Base-by-base conservation (phyloP, 768 basidiomycete genomes). In the Tulasnella sp. region DNA sequence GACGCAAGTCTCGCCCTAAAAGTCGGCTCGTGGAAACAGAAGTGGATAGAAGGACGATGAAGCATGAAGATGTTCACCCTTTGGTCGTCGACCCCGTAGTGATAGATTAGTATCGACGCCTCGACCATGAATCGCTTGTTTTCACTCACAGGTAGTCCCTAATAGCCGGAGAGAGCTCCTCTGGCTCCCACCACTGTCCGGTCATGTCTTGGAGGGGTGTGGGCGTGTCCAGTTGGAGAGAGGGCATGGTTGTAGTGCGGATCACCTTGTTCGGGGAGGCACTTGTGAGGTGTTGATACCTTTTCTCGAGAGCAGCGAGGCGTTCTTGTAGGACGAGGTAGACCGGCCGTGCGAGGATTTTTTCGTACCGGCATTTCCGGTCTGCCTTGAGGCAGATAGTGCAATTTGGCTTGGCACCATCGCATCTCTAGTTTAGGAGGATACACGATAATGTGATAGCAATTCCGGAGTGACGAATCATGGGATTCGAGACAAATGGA, bases 251-350 rank as follows among this genome's bases (percentile, higher is more conserved):
- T 12, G 16, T 36, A 19, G 12, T 36, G 62, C 10, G 31, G 8
- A 5, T 36, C 16, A 34, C 31, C 5, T 7, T 18, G 62, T 34
- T 34, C 62, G 62, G 16, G 27, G 62, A 68, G 18, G 31, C 21
- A 19, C 62, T 31, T 24, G 76, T 77, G 39, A 77, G 76, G 31
- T 40, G 38, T 34, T 52, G 38, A 39, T 68, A 71, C 42, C 39
- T 21, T 24, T 16, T 58, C 58, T 77, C 76, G 24, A 77, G 76
- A 56, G 39, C 58, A 19, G 56, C n/a, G 10, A 77, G 56, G 1
- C 76, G 56, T 39, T 77, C 58, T 77, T 77, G 76, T 39, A 77
- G 58, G 21, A 77, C 76, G n/a, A 71, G 39, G 36, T 46, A 77
- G 36, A 77, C 76, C 46, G 76, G 76, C 27, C 76, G 40, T 7